Base-by-base conservation (phyloP, 1,284 basidiomycete genomes). In the Cystobasidiaceae sp. region DNA sequence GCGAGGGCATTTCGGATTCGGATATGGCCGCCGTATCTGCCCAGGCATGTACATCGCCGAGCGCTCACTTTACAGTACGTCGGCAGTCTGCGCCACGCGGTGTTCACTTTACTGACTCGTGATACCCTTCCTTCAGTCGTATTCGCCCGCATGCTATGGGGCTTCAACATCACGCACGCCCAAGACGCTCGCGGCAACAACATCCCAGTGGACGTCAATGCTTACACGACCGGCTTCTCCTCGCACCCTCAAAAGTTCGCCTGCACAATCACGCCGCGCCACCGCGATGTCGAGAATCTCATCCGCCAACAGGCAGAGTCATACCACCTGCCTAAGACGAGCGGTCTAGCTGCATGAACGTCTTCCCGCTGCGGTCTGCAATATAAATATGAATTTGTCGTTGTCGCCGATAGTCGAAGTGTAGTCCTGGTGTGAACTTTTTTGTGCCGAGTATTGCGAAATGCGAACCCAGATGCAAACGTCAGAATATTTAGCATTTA, bases 1-100 rank as follows among this genome's bases (percentile, higher is more conserved):
- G 43, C 55, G 67, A 52, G 61, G 67, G 41, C 71, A 72, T 54
- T 73, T 70, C n/a, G 74, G 71, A 5, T 73, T 74, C 28, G 74
- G 74, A 0, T 70, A 73, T 48, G 68, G 68, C 6, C 23, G 48
- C 43, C 25, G 57, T 17, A 60, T 66, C 25, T 66, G 61, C 45
- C 61, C 61, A 23, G 61, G 61, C n/a, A 64, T 64, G 61, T 64
- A 64, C 44, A 64, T 64, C 28, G 61, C 61, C 30, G 61, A 64
- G 34, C 51, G 61, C 28, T 64, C 61, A 13, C 33, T 64, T 41
- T 64, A 46, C 61, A 64, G 50, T 62, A 34, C 43, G 55, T 28
- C 11, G 3, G 45, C 23, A 28, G 27, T 4, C 25, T 30, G 13
- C 23, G 23, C 13, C 21, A 43, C 33, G 1, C 27, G 7, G 5